phyloP scores from a whole-genome alignment of 1,284 basidiomycete species.

The Tetrapyrgos nigripes region DNA sequence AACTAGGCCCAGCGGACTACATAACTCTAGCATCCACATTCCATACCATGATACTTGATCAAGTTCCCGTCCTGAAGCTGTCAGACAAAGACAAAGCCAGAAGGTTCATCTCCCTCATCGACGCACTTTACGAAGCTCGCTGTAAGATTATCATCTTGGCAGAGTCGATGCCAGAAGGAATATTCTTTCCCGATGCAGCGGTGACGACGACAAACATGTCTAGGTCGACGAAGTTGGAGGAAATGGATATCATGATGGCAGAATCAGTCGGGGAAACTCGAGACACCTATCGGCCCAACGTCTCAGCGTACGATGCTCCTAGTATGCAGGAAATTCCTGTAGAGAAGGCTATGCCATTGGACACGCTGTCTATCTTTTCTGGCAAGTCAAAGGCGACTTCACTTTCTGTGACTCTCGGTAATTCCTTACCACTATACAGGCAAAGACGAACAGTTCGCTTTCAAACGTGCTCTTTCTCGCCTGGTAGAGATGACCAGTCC shows the following conservation, averaged over 20 bases:
- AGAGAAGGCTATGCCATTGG: slow-evolving; percentile 38
- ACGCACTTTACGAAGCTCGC: slow-evolving; percentile 60
- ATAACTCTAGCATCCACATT: slow-evolving; percentile 66
- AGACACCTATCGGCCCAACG: slow-evolving; percentile 65
- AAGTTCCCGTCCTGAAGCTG: slow-evolving; percentile 63
- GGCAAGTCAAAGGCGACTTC: slow-evolving; percentile 40
- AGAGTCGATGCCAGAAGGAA: slow-evolving; percentile 52
- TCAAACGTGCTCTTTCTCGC: slow-evolving; percentile 72
- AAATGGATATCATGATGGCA: slow-evolving; percentile 60
- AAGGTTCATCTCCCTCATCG: slow-evolving; percentile 71
- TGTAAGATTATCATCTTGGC: slow-evolving; percentile 54
- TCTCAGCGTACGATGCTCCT: slow-evolving; percentile 59
- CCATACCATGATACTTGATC: slow-evolving; percentile 63
- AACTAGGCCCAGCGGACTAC: slow-evolving; percentile 74
- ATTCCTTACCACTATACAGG: slow-evolving; percentile 33
- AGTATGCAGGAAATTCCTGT: slow-evolving; percentile 41
- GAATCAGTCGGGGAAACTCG: slow-evolving; percentile 66
- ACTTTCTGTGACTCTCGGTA: neutral
- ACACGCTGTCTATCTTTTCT: slow-evolving; percentile 68
- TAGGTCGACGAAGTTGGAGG: slow-evolving; percentile 38
- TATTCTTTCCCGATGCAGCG: slow-evolving; percentile 68
- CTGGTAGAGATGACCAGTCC: slow-evolving; percentile 70
- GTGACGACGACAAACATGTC: slow-evolving; percentile 22
- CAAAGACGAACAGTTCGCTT: slow-evolving; percentile 73
- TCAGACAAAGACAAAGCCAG: slow-evolving; percentile 74